Percentiles rank a stretch among this genome's conserved stretches.
Conservation (phyloP, 1,139 yeast genomes). For the Scheffersomyces quercinus region DNA sequence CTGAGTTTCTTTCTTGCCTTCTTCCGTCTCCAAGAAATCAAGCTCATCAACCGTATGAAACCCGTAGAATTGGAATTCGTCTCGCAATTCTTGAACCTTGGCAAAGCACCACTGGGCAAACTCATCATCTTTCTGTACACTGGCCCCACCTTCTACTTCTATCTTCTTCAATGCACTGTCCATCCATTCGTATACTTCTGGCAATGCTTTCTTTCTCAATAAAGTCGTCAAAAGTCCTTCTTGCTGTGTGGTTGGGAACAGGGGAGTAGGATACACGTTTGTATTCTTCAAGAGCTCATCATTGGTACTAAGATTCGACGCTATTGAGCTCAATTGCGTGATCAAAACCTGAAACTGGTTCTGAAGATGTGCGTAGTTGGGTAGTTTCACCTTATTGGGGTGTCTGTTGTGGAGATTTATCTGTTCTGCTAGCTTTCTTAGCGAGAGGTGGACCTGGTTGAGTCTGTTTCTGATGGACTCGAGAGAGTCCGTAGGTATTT, state of each 20-base stretch:
- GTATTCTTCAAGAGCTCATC: constrained; percentile 61
- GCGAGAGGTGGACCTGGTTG: constrained; percentile 46
- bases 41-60: constrained; percentile 54
- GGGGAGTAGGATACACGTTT: constrained; percentile 79
- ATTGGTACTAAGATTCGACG: constrained; percentile 64
- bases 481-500: constrained; percentile 40
- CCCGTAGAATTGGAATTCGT: constrained; percentile 63
- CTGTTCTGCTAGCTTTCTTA: constrained; percentile 46
- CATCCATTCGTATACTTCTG: constrained; percentile 90
- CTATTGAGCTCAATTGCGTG: constrained; percentile 76
- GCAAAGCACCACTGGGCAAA: constrained; percentile 65
- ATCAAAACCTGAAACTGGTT: constrained; percentile 81
- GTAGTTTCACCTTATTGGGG: constrained; percentile 38
- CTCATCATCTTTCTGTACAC: constrained; percentile 46
- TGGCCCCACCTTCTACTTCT: constrained; percentile 24
- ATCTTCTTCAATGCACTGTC: constrained; percentile 49
- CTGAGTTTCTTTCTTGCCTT: constrained; percentile 39
- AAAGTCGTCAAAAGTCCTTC: constrained; percentile 81
- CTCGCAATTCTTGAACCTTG: constrained; percentile 51
- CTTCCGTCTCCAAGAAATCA: constrained; percentile 35
- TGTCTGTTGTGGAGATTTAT: constrained; percentile 41
- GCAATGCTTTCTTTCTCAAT: constrained; percentile 80
- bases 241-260: constrained; percentile 82
- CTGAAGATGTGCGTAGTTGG: constrained; percentile 53
- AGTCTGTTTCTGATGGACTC: constrained; percentile 45